These are phyloP conservation scores for Cutaneotrichosporon arboriforme DNA, from an alignment of 1,284 basidiomycete genomes.

Conservation along the genomic window DNA sequence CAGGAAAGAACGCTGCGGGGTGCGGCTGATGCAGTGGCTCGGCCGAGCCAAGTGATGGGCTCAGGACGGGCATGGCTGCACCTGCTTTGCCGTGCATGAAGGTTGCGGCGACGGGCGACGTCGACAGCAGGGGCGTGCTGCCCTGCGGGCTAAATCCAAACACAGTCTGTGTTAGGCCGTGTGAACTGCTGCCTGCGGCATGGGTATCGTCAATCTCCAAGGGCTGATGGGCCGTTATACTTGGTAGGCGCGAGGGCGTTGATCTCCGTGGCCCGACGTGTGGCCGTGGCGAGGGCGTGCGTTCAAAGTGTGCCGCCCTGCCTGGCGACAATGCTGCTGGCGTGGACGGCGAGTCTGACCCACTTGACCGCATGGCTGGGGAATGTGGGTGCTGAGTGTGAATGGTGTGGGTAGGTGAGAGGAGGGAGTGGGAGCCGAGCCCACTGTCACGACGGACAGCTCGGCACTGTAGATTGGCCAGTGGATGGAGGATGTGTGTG, in stretches of 20 bases:
- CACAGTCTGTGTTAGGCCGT: neutral
- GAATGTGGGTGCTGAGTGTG: neutral
- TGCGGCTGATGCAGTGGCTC: neutral
- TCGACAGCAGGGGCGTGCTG: neutral
- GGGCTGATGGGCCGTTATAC: constrained; percentile 3
- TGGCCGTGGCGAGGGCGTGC: constrained; percentile 4
- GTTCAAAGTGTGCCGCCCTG: neutral
- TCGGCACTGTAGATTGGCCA: neutral
- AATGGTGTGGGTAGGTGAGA: neutral
- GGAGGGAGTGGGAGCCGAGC: neutral
- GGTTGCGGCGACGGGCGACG: too few relatives aligned
- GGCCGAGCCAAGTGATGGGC: constrained; percentile 3
- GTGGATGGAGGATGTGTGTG: neutral
- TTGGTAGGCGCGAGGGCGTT: constrained; percentile 2
- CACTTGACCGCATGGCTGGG: neutral
- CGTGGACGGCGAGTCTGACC: neutral
- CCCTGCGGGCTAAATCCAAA: constrained; percentile 3
- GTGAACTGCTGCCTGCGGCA: neutral
- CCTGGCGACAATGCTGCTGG: constrained; percentile 3
- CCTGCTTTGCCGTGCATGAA: constrained; percentile 6
- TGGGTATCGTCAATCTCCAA: constrained; percentile 4
- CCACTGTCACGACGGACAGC: constrained; percentile 4
- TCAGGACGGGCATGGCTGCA: constrained; percentile 6
- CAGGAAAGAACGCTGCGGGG: neutral
- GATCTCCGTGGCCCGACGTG: neutral